Evolutionary conservation across 1,139 yeast genomes (phyloP).

Genomic region (Geotrichum candidum): DNA sequence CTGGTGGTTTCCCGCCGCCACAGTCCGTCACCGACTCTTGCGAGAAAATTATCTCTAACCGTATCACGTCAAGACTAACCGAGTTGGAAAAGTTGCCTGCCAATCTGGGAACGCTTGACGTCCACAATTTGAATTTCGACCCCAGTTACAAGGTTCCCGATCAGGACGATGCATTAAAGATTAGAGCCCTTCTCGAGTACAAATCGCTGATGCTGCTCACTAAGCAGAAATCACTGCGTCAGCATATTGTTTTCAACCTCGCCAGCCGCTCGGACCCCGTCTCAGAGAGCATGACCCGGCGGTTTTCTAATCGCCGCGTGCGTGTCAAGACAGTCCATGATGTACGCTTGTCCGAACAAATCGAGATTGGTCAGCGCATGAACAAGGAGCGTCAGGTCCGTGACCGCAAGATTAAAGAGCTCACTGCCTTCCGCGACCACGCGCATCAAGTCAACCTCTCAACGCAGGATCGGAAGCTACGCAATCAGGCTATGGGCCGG

Average conservation of each 20-base stretch:
- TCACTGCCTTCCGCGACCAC: constrained; percentile 38
- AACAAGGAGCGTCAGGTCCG: constrained; percentile 44
- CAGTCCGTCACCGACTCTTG: constrained; percentile 27
- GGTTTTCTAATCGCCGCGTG: constrained; percentile 41
- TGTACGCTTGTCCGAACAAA: constrained; percentile 53
- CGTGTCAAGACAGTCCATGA: constrained; percentile 62
- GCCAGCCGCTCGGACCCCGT: constrained; percentile 40
- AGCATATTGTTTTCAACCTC: constrained; percentile 57
- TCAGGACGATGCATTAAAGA: constrained; percentile 43
- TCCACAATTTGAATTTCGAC: constrained; percentile 35
- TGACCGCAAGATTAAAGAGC: constrained; percentile 32
- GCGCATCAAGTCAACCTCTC: constrained; percentile 33
- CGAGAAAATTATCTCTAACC: constrained; percentile 36
- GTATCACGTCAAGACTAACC: constrained; percentile 59
- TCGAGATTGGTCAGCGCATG: constrained; percentile 50
- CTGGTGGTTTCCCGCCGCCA: constrained; percentile 12
- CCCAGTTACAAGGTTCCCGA: constrained; percentile 45
- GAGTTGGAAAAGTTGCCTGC: constrained; percentile 76
- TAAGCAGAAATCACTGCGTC: constrained; percentile 80
- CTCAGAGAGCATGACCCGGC: constrained; percentile 31
- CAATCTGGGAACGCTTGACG: constrained; percentile 61
- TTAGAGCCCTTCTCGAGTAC: constrained; percentile 69
- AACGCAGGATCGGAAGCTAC: constrained; percentile 21
- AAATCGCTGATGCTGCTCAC: constrained; percentile 72
- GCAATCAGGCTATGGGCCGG: constrained; percentile 31